Conservation (phyloP, 1,284 basidiomycete species). For the Malassezia globosa region DNA sequence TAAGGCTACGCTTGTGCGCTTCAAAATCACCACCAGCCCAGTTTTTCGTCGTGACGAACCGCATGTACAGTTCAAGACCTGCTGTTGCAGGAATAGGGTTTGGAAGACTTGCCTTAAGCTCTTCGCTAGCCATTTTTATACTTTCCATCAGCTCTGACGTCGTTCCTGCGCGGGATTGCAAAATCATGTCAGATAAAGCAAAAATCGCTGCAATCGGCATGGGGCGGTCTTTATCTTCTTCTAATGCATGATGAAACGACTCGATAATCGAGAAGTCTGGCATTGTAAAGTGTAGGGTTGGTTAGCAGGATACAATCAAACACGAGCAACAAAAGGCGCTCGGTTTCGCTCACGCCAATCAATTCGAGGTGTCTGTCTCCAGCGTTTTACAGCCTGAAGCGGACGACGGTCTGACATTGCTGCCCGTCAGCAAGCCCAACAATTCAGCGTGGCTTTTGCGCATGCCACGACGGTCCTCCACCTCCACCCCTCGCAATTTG, state of each 20-base stretch:
- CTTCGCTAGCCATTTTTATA: constrained; percentile 62
- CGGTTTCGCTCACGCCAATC: too few species aligned
- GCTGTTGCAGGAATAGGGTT: constrained; percentile 77
- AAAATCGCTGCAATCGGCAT: constrained; percentile 78
- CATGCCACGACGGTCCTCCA: too few species aligned
- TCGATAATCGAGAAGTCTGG: constrained; percentile 30
- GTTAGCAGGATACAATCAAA: too few species aligned
- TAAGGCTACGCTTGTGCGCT: constrained; percentile 67
- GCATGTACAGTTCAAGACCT: constrained; percentile 79
- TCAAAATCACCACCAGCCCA: constrained; percentile 68
- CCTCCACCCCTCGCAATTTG: too few species aligned
- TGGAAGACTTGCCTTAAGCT: constrained; percentile 57
- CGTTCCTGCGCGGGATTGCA: constrained; percentile 67
- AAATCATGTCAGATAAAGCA: constrained; percentile 64
- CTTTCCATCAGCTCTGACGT: constrained; percentile 80
- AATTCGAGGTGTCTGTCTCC: too few species aligned
- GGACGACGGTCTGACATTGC: not conserved
- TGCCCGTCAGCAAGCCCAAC: too few species aligned
- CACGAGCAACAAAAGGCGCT: too few species aligned
- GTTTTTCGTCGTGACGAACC: constrained; percentile 72
- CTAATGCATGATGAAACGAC: constrained; percentile 29
- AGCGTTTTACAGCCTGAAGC: too few species aligned
- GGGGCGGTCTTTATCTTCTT: constrained; percentile 55
- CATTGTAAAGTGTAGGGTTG: constrained; percentile 7
- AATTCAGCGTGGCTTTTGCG: too few species aligned